Conservation (phyloP, 257 asterid genomes). For the Fraxinus americana region DNA sequence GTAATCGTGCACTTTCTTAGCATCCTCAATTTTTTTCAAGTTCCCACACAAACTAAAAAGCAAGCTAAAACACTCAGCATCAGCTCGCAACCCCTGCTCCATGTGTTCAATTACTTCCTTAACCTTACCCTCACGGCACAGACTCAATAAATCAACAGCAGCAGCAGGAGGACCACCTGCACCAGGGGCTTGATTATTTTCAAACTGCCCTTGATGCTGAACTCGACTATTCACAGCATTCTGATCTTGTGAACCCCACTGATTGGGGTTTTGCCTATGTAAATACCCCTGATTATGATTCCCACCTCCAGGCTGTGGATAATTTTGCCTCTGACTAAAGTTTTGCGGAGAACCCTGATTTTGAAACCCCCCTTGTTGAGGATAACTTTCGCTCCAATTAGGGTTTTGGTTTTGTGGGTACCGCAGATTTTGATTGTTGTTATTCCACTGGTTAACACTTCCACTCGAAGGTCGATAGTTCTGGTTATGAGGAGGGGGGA, state of each 20-base stretch:
- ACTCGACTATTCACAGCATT: conserved; percentile 34
- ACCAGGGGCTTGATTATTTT: conserved; percentile 29
- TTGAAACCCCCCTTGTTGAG: conserved; percentile 52
- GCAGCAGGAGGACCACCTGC: conserved; percentile 22
- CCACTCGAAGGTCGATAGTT: conserved; percentile 38
- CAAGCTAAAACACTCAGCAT: conserved; percentile 63
- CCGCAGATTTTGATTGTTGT: conserved; percentile 39
- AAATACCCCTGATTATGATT: conserved; percentile 28
- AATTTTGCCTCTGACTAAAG: conserved; percentile 33
- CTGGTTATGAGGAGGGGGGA: conserved; percentile 41
- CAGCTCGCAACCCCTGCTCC: conserved; percentile 74
- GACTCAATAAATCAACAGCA: conserved; percentile 51
- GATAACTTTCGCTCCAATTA: conserved; percentile 36
- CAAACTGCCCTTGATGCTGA: conserved; percentile 43
- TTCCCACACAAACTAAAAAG: conserved; percentile 72
- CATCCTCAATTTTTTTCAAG: conserved; percentile 80
- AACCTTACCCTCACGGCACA: conserved; percentile 74
- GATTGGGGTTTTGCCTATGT: conserved; percentile 29
- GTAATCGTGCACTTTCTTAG: conserved; percentile 87
- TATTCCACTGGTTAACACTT: conserved; percentile 37
- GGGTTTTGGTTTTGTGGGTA: conserved; percentile 33
- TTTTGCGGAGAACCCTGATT: conserved; percentile 40
- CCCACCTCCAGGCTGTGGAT: conserved; percentile 36
- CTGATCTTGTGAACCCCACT: conserved; percentile 32
- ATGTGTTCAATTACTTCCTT: conserved; percentile 78